Conservation (phyloP, 495 filamentous ascomycete genomes). For the Neurospora sp. region DNA sequence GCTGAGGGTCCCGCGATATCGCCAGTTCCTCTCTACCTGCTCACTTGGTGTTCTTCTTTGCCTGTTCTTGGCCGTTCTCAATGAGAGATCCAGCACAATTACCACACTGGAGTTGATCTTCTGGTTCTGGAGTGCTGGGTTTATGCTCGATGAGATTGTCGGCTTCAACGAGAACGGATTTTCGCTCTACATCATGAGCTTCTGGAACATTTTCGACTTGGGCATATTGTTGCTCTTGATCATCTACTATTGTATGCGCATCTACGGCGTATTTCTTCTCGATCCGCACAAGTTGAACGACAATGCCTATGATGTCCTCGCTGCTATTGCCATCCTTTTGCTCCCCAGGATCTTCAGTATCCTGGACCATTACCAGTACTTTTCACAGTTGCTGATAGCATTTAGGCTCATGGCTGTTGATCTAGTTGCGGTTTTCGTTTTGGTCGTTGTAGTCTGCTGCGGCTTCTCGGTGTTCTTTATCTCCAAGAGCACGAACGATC, state of each 20-base stretch:
- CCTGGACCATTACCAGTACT: slow-evolving; percentile 88
- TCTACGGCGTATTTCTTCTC: slow-evolving; percentile 73
- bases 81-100: slow-evolving; percentile 59
- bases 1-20: slow-evolving; percentile 80
- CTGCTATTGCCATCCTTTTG: slow-evolving; percentile 77
- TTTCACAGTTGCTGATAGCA: slow-evolving; percentile 85
- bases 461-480: slow-evolving; percentile 94
- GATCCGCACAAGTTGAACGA: slow-evolving; percentile 58
- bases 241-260: slow-evolving; percentile 76
- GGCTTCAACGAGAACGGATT: slow-evolving; percentile 92
- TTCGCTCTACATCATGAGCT: slow-evolving; percentile 88
- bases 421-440: slow-evolving; percentile 67
- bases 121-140: slow-evolving; percentile 95
- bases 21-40: slow-evolving; percentile 75
- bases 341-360: slow-evolving; percentile 86
- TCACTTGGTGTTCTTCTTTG: slow-evolving; percentile 72
- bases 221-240: slow-evolving; percentile 80
- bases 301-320: slow-evolving; percentile 83
- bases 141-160: slow-evolving; percentile 92
- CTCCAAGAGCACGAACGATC: slow-evolving; percentile 52
- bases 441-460: slow-evolving; percentile 77
- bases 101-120: slow-evolving; percentile 76
- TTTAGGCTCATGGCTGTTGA: slow-evolving; percentile 89
- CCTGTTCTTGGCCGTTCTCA: slow-evolving; percentile 70
- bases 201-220: slow-evolving; percentile 92